These are phyloP conservation scores for Blastocystis hominis DNA, from an alignment of 352 stramenopile species.

Conservation along the genomic window DNA sequence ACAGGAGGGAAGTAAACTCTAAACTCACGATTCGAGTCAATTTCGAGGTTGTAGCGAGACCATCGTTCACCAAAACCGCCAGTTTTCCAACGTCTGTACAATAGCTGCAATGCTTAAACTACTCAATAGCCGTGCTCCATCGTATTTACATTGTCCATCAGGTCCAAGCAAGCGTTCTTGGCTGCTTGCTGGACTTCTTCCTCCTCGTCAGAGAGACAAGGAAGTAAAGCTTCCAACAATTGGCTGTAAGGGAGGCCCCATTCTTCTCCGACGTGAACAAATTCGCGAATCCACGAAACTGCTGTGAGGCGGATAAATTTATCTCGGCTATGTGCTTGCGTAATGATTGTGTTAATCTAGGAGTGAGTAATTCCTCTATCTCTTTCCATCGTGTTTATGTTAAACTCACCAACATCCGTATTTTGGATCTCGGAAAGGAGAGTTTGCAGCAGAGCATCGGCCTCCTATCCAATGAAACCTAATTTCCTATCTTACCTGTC, in stretches of 20 bases:
- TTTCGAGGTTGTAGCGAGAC: neutral
- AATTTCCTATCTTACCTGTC: slow-evolving; percentile 68
- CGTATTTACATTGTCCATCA: slow-evolving; percentile 78
- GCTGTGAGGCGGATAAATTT: slow-evolving; percentile 89
- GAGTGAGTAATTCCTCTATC: slow-evolving; percentile 30
- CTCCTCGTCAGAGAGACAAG: slow-evolving; percentile 91
- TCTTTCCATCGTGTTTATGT: slow-evolving; percentile 77
- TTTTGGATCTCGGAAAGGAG: slow-evolving; percentile 80
- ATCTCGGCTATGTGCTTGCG: slow-evolving; percentile 90
- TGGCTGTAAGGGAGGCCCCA: slow-evolving; percentile 59
- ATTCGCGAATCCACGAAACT: slow-evolving; percentile 92
- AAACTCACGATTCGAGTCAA: slow-evolving; percentile 67
- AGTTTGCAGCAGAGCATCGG: slow-evolving; percentile 37
- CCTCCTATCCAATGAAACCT: neutral
- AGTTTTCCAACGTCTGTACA: neutral
- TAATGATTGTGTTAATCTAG: slow-evolving; percentile 78
- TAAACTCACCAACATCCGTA: slow-evolving; percentile 88
- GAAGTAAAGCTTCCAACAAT: slow-evolving; percentile 79
- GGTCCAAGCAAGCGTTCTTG: slow-evolving; percentile 85
- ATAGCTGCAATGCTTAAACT: slow-evolving; percentile 36
- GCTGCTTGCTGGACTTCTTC: slow-evolving; percentile 88
- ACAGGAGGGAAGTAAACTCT: slow-evolving; percentile 93
- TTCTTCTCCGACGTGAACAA: slow-evolving; percentile 86
- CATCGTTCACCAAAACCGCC: neutral
- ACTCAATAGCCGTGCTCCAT: neutral